phyloP scores from a whole-genome alignment of 192 early-diverging fungal species.

The Backusella liffmaniae region DNA sequence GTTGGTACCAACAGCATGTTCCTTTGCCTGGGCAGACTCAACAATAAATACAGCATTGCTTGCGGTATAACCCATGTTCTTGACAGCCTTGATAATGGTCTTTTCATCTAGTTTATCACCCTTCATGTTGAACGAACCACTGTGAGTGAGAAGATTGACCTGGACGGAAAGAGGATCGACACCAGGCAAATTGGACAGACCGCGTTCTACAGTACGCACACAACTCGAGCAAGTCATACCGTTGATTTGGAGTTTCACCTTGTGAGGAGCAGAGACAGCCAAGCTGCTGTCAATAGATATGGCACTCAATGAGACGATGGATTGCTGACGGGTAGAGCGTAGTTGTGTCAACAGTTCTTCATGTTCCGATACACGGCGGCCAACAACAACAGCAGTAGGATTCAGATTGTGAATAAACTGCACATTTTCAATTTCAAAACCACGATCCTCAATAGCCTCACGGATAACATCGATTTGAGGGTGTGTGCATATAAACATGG shows the following conservation, averaged over 20 bases:
- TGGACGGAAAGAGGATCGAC: constrained; percentile 59
- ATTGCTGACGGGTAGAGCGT: neutral
- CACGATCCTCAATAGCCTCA: constrained; percentile 60
- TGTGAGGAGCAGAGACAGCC: neutral
- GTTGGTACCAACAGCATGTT: neutral
- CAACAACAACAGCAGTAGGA: neutral
- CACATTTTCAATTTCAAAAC: constrained; percentile 51
- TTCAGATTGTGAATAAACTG: constrained; percentile 30
- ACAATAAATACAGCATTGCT: constrained; percentile 17
- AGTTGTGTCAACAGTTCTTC: neutral
- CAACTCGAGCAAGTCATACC: constrained; percentile 98
- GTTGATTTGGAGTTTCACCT: constrained; percentile 58
- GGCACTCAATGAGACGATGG: constrained; percentile 1
- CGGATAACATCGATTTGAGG: constrained; percentile 23
- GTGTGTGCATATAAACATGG: constrained; percentile 23
- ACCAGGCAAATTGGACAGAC: constrained; percentile 56
- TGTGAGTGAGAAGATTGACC: constrained; percentile 84
- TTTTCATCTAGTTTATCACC: constrained; percentile 14
- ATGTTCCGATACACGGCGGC: neutral
- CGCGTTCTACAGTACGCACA: constrained; percentile 81
- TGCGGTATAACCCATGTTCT: constrained; percentile 18
- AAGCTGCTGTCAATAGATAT: constrained; percentile 7
- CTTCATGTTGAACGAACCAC: constrained; percentile 47
- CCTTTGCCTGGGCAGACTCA: neutral
- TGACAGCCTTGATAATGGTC: constrained; percentile 12